Conservation (phyloP, 23 red algal genomes). For the Agarophyton chilense region DNA sequence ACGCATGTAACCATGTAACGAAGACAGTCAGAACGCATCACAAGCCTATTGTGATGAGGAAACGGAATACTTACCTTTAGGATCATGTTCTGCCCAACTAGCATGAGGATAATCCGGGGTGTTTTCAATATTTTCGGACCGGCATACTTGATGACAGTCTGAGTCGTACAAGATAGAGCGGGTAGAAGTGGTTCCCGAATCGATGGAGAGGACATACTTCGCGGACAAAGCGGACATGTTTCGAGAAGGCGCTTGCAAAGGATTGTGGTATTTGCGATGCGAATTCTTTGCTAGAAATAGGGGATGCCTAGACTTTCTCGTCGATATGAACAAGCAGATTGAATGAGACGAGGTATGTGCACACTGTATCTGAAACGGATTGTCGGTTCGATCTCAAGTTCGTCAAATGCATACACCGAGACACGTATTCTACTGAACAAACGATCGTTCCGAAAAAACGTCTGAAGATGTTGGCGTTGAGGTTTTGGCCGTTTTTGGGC, state of each 20-base stretch:
- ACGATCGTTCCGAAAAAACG: no score
- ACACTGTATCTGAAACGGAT: no score
- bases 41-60: neutral
- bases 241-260: neutral
- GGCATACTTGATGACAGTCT: slow-evolving; percentile 46
- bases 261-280: no score
- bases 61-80: slow-evolving; percentile 33
- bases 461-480: no score
- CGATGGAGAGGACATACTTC: slow-evolving; percentile 69
- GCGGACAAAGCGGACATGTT: neutral
- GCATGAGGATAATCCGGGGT: slow-evolving; percentile 46
- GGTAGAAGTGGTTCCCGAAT: slow-evolving; percentile 93
- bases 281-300: no score
- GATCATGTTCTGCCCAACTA: slow-evolving; percentile 95
- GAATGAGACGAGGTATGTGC: no score
- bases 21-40: neutral
- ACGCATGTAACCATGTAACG: neutral
- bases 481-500: no score
- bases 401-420: no score
- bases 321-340: no score
- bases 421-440: no score
- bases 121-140: slow-evolving; percentile 66
- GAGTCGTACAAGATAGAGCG: slow-evolving; percentile 80
- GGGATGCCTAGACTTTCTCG: no score
- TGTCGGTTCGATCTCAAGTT: no score